Evolutionary conservation across 441 rosid genomes (phyloP).

Genomic region (Mallotus repandus): DNA sequence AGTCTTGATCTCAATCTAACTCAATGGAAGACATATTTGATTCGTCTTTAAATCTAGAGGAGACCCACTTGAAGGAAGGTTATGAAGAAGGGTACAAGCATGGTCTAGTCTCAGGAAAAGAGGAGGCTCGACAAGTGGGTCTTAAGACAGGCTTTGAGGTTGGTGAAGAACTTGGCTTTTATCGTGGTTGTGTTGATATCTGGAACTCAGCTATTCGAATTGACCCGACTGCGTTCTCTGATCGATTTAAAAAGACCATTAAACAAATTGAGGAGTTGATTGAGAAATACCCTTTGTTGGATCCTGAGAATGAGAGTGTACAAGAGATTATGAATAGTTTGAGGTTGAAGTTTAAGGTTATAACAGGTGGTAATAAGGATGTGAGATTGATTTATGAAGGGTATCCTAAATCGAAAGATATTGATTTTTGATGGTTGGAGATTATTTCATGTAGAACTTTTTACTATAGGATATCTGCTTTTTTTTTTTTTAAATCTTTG

Average conservation of each 20-base stretch:
- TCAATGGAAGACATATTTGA: conserved; percentile 50
- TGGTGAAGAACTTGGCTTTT: conserved; percentile 86
- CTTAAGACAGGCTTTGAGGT: conserved; percentile 68
- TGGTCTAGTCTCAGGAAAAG: conserved; percentile 54
- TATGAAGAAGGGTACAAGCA: conserved; percentile 60
- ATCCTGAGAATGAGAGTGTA: conserved; percentile 66
- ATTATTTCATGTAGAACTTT: background rate
- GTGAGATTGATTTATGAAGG: conserved; percentile 62
- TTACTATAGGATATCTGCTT: background rate
- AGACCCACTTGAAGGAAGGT: conserved; percentile 64
- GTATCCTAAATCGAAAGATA: conserved; percentile 48
- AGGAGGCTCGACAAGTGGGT: conserved; percentile 64
- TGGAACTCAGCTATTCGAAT: conserved; percentile 61
- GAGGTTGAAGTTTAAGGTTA: conserved; percentile 65
- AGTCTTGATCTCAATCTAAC: conserved; percentile 14
- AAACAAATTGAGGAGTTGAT: conserved; percentile 58
- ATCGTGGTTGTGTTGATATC: conserved; percentile 65
- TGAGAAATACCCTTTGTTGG: conserved; percentile 52
- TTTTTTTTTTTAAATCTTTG: background rate
- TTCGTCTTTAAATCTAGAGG: conserved; percentile 57
- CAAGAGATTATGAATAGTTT: conserved; percentile 60
- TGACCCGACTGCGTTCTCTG: conserved; percentile 48
- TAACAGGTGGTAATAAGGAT: conserved; percentile 58
- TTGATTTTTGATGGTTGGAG: conserved; percentile 52
- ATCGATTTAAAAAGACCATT: conserved; percentile 55